Evolutionary conservation across 2,329 filamentous ascomycete genomes (phyloP).

Genomic region (Cladophialophora carrionii): DNA sequence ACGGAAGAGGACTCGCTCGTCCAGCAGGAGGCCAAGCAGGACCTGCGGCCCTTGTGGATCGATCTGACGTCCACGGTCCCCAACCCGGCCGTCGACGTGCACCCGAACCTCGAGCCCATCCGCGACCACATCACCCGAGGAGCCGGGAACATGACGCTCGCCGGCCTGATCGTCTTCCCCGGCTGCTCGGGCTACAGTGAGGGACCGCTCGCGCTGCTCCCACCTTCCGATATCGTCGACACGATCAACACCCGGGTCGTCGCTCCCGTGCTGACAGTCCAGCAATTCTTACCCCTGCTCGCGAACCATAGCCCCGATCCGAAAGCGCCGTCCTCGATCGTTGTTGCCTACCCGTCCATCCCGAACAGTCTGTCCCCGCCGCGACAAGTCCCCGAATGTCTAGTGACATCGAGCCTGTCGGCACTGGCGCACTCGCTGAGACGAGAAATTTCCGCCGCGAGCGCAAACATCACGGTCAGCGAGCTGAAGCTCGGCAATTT

Average conservation of each 20-base stretch:
- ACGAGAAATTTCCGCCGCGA: constrained; percentile 75
- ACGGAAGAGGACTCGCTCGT: constrained; percentile 81
- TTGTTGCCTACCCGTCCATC: constrained; percentile 51
- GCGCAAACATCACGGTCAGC: constrained; percentile 69
- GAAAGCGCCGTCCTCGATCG: constrained; percentile 44
- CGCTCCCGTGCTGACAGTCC: constrained; percentile 83
- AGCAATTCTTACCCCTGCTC: constrained; percentile 83
- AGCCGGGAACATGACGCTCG: constrained; percentile 57
- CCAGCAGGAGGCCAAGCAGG: constrained; percentile 70
- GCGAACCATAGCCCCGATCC: constrained; percentile 61
- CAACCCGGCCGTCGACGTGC: constrained; percentile 36
- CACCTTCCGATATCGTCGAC: constrained; percentile 81
- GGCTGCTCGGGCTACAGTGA: constrained; percentile 75
- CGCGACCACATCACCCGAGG: constrained; percentile 33
- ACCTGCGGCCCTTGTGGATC: constrained; percentile 79
- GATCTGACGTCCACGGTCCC: constrained; percentile 70
- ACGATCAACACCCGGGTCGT: constrained; percentile 90
- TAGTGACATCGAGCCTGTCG: constrained; percentile 81
- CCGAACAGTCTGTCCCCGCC: constrained; percentile 51
- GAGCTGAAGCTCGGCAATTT: constrained; percentile 92
- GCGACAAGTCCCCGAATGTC: constrained; percentile 73
- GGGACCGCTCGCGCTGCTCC: constrained; percentile 81
- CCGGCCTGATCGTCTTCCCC: constrained; percentile 81
- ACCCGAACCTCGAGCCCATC: constrained; percentile 39
- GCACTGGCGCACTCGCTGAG: constrained; percentile 81